phyloP scores from a whole-genome alignment of 768 basidiomycete species.

The Symmetrospora coprosmae region DNA sequence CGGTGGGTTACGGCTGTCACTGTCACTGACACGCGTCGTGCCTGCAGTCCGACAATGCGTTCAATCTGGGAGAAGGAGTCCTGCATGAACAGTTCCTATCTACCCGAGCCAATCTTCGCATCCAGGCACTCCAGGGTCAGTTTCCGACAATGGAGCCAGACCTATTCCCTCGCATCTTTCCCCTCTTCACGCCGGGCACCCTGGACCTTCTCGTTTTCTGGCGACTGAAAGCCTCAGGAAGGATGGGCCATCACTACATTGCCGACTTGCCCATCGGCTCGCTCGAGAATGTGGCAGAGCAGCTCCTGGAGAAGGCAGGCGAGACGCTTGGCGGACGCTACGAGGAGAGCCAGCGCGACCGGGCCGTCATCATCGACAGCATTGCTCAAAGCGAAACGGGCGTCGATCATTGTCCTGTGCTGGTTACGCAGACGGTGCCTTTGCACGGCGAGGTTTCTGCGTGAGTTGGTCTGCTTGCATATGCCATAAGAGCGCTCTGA shows the following conservation, averaged over 20 bases:
- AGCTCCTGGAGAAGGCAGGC: conserved; percentile 50
- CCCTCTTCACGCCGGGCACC: conserved; percentile 58
- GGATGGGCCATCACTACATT: conserved; percentile 50
- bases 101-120: conserved; percentile 46
- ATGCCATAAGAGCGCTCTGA: too few species aligned
- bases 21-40: too few species aligned
- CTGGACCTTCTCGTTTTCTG: conserved; percentile 66
- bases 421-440: too few species aligned
- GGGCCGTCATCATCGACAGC: too few species aligned
- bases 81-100: conserved; percentile 39
- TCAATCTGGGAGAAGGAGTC: too few species aligned
- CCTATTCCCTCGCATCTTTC: conserved; percentile 48
- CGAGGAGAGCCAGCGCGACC: conserved; percentile 70
- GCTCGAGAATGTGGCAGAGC: conserved; percentile 51
- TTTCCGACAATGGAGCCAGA: neutral
- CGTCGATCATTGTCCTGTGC: too few species aligned
- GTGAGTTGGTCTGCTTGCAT: too few species aligned
- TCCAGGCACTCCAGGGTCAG: conserved; percentile 29
- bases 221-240: conserved; percentile 50
- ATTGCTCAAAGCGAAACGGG: too few species aligned
- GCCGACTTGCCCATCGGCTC: conserved; percentile 55
- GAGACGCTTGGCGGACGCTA: conserved; percentile 63
- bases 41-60: too few species aligned
- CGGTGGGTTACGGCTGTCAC: too few species aligned
- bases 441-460: too few species aligned